Evolutionary conservation across 73 alveolate species (phyloP).

Genomic region (Tetrahymena malaccensis): DNA sequence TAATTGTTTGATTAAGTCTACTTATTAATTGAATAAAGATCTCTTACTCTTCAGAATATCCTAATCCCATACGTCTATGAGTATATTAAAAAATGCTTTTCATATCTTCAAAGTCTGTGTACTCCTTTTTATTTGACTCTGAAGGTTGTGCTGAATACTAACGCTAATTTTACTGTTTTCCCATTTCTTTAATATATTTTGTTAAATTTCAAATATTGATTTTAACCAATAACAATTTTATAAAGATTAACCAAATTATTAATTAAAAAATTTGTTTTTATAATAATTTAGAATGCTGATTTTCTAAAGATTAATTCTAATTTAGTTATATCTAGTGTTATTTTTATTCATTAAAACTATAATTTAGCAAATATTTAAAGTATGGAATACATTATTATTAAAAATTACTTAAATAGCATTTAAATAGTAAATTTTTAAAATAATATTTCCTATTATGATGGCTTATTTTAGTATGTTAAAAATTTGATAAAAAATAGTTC

Average conservation of each 20-base stretch:
- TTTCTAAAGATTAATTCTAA: too few relatives aligned
- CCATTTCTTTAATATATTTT: background rate
- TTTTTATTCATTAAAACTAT: too few relatives aligned
- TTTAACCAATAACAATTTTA: too few relatives aligned
- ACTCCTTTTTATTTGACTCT: background rate
- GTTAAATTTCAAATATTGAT: too few relatives aligned
- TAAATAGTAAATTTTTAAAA: too few relatives aligned
- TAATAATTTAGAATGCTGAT: background rate
- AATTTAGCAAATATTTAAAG: too few relatives aligned
- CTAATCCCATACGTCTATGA: conserved; percentile 1
- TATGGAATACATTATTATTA: too few relatives aligned
- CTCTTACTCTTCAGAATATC: background rate
- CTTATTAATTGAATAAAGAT: background rate
- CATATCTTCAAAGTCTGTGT: background rate
- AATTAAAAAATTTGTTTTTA: background rate
- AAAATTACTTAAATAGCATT: too few relatives aligned
- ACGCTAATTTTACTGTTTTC: background rate
- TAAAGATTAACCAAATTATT: too few relatives aligned
- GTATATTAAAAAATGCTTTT: background rate
- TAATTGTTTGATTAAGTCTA: background rate
- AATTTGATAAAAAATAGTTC: background rate
- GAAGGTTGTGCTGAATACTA: background rate
- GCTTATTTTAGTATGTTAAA: background rate
- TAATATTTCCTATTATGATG: too few relatives aligned
- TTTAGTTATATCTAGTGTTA: background rate